Evolutionary conservation across 768 basidiomycete species (phyloP), one percentile per base, ranked within the genome.

Genomic region (Trametes cubensis): DNA sequence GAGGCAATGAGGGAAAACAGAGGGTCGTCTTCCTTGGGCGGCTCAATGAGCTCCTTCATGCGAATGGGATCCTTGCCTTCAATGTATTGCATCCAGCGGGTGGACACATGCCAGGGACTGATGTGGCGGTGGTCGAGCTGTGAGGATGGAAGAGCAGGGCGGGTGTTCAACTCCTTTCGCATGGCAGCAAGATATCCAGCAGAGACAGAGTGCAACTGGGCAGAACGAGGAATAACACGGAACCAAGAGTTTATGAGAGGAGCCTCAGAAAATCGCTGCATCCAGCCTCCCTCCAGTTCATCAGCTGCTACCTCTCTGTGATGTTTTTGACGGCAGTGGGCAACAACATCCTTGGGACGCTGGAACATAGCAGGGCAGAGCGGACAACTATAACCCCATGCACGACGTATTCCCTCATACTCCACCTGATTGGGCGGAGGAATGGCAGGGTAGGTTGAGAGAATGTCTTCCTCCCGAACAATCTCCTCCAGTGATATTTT

Each of bases 21-120:
- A 2, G 48, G 57, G 23, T 51, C 49, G 21, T 42, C 47, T 28
- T 50, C 57, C 11, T 51, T 40, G 2, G 57, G 57, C 4, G 25
- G 38, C 7, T 26, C 57, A 42, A 58, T 58, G 3, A 50, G 23
- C 1, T 14, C 18, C 5, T 4, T 38, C 39, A 20, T 42, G 2
- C 5, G 20, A 25, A 21, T 13, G 10, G 13, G 21, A 30, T 58
- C 48, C 7, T 20, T 25, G 39, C n/a, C 48, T 1, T 58, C 57
- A 4, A 50, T 6, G n/a, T 58, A 58, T 17, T 40, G n/a, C 38
- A 41, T 40, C 55, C 55, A 56, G 2, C 55, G 55, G 20, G 55
- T 56, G 2, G 55, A 46, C 8, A 56, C 38, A 28, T 56, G 55
- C 55, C 55, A 56, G 25, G 55, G 55, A 47, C 55, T 56, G 55